phyloP scores from a whole-genome alignment of 1,284 basidiomycete species.

The Puccinia sorghi region DNA sequence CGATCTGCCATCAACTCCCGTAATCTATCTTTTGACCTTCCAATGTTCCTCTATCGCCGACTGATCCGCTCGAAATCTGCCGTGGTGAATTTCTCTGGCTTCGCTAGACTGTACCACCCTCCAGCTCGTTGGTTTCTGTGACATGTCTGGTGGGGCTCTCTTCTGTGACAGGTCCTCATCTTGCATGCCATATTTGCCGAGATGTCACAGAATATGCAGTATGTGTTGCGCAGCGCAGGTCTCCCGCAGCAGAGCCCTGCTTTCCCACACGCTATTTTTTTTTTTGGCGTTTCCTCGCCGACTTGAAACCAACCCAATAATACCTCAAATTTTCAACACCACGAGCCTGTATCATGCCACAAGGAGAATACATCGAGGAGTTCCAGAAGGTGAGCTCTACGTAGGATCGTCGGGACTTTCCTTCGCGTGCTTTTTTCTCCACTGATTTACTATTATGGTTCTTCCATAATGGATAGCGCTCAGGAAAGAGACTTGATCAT shows the following conservation, averaged over 20 bases:
- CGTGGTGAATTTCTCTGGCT: background rate
- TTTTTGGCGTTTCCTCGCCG: too few relatives aligned
- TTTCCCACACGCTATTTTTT: too few relatives aligned
- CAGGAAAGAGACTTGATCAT: slow-evolving; percentile 60
- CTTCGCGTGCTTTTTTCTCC: too few relatives aligned
- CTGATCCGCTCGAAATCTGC: too few relatives aligned
- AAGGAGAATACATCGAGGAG: slow-evolving; percentile 50
- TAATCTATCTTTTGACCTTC: background rate
- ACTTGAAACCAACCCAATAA: background rate
- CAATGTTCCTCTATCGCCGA: too few relatives aligned
- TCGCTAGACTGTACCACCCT: too few relatives aligned
- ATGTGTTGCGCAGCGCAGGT: background rate
- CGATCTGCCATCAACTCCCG: slow-evolving; percentile 21
- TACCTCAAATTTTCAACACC: background rate
- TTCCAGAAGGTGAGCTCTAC: slow-evolving; percentile 47
- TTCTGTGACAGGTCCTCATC: too few relatives aligned
- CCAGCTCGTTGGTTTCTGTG: background rate
- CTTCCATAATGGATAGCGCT: slow-evolving; percentile 61
- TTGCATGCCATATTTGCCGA: too few relatives aligned
- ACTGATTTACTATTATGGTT: background rate
- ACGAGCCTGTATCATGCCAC: slow-evolving; percentile 31
- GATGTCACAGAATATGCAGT: background rate
- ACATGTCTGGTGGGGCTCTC: background rate
- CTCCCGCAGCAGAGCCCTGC: background rate
- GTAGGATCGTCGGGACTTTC: too few relatives aligned